These are phyloP conservation scores for Passalora sequoiae DNA, from an alignment of 2,329 filamentous ascomycete genomes.

Conservation along the genomic window DNA sequence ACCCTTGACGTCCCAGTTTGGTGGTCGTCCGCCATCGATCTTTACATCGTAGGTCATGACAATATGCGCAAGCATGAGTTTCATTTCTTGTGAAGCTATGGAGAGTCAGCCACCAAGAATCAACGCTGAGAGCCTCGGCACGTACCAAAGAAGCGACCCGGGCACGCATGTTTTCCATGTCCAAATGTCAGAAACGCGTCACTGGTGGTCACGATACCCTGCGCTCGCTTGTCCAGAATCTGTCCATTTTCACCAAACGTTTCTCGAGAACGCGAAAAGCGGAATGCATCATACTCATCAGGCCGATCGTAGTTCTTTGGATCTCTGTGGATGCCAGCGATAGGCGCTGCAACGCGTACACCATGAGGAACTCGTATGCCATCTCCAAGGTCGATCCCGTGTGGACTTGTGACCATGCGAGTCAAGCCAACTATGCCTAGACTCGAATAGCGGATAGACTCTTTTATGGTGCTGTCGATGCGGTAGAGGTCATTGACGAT, in stretches of 20 bases:
- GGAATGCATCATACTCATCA: slow-evolving; percentile 25
- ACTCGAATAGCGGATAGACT: slow-evolving; percentile 23
- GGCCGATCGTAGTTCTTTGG: slow-evolving; percentile 23
- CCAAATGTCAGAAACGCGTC: slow-evolving; percentile 25
- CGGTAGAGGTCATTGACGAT: slow-evolving; percentile 21
- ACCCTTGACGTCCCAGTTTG: slow-evolving; percentile 17
- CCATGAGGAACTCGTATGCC: slow-evolving; percentile 22
- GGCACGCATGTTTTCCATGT: slow-evolving; percentile 24
- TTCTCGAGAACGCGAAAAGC: slow-evolving; percentile 22
- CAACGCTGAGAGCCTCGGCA: slow-evolving; percentile 29
- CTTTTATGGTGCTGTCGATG: slow-evolving; percentile 28
- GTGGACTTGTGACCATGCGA: slow-evolving; percentile 21
- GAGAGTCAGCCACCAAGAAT: slow-evolving; percentile 33
- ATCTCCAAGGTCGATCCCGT: slow-evolving; percentile 25
- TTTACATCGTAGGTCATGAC: slow-evolving; percentile 40
- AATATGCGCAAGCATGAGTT: slow-evolving; percentile 41
- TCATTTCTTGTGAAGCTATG: slow-evolving; percentile 42
- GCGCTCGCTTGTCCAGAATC: slow-evolving; percentile 9
- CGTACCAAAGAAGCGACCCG: slow-evolving; percentile 41
- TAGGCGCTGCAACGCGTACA: slow-evolving; percentile 21
- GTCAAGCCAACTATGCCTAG: slow-evolving; percentile 21
- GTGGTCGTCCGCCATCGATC: slow-evolving; percentile 13
- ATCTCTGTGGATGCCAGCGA: slow-evolving; percentile 26
- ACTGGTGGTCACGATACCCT: slow-evolving; percentile 20
- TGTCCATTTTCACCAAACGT: slow-evolving; percentile 2